These are phyloP conservation scores for Ceratobasidium sp. DNA, from an alignment of 1,284 basidiomycete species.

Conservation along the genomic window DNA sequence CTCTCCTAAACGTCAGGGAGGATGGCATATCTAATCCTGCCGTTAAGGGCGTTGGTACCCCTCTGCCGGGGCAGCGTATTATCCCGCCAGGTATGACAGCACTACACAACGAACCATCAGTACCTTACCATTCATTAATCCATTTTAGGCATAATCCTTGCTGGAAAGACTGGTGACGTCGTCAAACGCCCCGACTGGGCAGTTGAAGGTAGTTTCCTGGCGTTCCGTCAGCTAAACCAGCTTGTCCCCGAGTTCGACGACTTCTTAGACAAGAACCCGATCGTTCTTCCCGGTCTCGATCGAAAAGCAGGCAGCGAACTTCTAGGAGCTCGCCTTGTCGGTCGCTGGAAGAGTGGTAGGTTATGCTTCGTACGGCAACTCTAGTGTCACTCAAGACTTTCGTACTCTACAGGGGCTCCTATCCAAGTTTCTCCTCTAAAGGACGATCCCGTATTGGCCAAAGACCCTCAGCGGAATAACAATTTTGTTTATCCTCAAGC, in stretches of 20 bases:
- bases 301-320: conserved; percentile 63
- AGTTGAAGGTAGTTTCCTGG: conserved; percentile 68
- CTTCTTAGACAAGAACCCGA: conserved; percentile 45
- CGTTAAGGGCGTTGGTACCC: conserved; percentile 46
- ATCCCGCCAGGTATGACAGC: conserved; percentile 51
- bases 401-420: conserved; percentile 57
- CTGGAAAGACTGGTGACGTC: conserved; percentile 59
- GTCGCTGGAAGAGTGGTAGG: conserved; percentile 72
- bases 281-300: conserved; percentile 52
- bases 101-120: neutral
- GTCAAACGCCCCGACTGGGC: conserved; percentile 63
- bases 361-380: conserved; percentile 26
- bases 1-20: conserved; percentile 37
- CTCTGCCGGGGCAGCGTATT: conserved; percentile 48
- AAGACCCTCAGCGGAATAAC: conserved; percentile 61
- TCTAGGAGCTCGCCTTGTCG: conserved; percentile 67
- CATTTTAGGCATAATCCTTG: conserved; percentile 53
- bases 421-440: conserved; percentile 61
- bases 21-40: conserved; percentile 50
- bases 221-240: conserved; percentile 64
- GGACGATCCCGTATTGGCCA: conserved; percentile 61
- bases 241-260: conserved; percentile 48
- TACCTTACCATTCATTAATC: too few relatives aligned
- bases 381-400: neutral
- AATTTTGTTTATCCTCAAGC: conserved; percentile 61